Percentiles rank a stretch among this genome's conserved stretches.
Evolutionary conservation across 495 filamentous ascomycete genomes (phyloP).

Genomic region (Penicillium diatomitis): DNA sequence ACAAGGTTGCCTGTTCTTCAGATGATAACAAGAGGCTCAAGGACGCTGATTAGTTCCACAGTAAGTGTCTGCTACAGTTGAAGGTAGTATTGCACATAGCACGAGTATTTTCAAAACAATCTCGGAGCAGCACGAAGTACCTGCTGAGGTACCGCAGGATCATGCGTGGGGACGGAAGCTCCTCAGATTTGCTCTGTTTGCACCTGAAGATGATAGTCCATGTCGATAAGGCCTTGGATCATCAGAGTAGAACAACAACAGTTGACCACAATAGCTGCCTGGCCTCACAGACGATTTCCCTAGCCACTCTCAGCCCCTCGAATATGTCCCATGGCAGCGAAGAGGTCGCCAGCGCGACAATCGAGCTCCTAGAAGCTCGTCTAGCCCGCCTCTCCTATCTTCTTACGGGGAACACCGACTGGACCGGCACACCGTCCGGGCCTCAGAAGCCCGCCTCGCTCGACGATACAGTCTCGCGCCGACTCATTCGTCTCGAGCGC

Average conservation of each 20-base stretch:
- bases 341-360: constrained; percentile 43
- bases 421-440: constrained; percentile 33
- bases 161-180: not conserved
- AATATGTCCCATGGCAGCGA: constrained; percentile 32
- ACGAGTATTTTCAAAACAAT: not conserved
- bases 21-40: too few species aligned
- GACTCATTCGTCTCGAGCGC: constrained; percentile 56
- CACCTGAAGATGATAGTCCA: not conserved
- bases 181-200: constrained; percentile 23
- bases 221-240: too few species aligned
- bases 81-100: not conserved
- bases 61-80: too few species aligned
- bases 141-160: not conserved
- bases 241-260: too few species aligned
- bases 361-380: constrained; percentile 69
- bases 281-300: not conserved
- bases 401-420: constrained; percentile 50
- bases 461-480: constrained; percentile 39
- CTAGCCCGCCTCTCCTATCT: constrained; percentile 66
- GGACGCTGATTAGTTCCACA: too few species aligned
- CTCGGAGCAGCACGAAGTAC: not conserved
- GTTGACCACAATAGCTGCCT: too few species aligned
- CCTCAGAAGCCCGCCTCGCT: constrained; percentile 27
- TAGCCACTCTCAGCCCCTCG: not conserved
- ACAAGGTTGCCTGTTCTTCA: too few species aligned